Conservation (phyloP, 768 basidiomycete genomes). For the Multifurca ochricompacta region DNA sequence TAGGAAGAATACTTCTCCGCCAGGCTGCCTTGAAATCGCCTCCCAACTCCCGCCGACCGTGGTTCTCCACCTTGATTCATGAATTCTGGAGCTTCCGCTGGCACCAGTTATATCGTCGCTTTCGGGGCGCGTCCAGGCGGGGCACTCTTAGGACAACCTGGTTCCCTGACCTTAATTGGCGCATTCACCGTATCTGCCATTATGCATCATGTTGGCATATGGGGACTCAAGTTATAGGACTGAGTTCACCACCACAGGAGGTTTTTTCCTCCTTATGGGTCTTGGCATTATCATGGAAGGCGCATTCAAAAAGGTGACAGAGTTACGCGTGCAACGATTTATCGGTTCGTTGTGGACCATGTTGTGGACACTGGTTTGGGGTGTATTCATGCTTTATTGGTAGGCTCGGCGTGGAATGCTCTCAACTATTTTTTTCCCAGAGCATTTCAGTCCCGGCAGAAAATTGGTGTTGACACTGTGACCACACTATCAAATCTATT, state of each 20-base stretch:
- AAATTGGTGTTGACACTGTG: too few species aligned
- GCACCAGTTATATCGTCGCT: constrained; percentile 31
- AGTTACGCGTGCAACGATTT: constrained; percentile 39
- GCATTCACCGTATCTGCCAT: constrained; percentile 52
- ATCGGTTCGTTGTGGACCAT: constrained; percentile 46
- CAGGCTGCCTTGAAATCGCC: constrained; percentile 30
- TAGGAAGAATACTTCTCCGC: constrained; percentile 25
- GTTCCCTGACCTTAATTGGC: constrained; percentile 45
- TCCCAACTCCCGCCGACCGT: constrained; percentile 29
- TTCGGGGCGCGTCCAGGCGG: constrained; percentile 29
- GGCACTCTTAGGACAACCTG: constrained; percentile 40
- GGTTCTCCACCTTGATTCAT: constrained; percentile 29
- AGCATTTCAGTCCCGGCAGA: too few species aligned
- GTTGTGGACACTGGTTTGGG: constrained; percentile 42
- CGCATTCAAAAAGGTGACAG: constrained; percentile 36
- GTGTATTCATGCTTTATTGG: too few species aligned
- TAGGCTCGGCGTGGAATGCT: too few species aligned
- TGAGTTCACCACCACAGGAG: constrained; percentile 36
- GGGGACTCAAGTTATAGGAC: constrained; percentile 50
- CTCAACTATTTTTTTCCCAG: too few species aligned
- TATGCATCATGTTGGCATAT: constrained; percentile 52
- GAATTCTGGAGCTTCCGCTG: constrained; percentile 35
- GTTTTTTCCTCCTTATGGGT: constrained; percentile 52
- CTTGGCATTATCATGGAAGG: constrained; percentile 44
- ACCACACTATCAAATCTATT: too few species aligned